These are phyloP conservation scores for Brassica nigra DNA, from an alignment of 345 rosid species.

Conservation along the genomic window DNA sequence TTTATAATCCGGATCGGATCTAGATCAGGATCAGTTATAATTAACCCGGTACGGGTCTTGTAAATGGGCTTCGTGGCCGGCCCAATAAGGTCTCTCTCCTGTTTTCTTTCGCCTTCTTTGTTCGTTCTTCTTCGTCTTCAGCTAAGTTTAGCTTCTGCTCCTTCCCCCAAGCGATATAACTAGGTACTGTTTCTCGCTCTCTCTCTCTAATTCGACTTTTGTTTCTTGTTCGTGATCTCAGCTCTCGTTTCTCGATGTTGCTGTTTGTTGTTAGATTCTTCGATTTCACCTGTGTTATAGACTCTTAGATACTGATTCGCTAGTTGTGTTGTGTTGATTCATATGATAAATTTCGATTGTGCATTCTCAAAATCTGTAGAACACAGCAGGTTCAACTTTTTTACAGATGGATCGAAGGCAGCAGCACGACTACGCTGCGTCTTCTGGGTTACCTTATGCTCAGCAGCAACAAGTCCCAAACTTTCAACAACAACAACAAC, in stretches of 20 bases:
- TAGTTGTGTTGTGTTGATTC: slow-evolving; percentile 7
- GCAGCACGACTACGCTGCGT: slow-evolving; percentile 52
- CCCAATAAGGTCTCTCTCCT: neutral
- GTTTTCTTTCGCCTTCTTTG: neutral
- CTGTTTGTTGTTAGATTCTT: slow-evolving; percentile 11
- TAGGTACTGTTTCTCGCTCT: slow-evolving; percentile 6
- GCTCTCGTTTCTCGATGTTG: neutral
- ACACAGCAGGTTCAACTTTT: neutral
- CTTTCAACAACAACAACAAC: slow-evolving; percentile 77
- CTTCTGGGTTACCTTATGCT: slow-evolving; percentile 77
- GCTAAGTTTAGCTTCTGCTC: slow-evolving; percentile 24
- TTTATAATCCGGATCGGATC: slow-evolving; percentile 24
- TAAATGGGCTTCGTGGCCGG: neutral
- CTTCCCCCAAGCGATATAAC: neutral
- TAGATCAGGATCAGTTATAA: neutral
- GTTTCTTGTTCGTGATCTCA: slow-evolving; percentile 24
- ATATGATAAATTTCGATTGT: neutral
- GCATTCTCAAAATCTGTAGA: slow-evolving; percentile 9
- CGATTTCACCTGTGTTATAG: neutral
- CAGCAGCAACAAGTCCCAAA: slow-evolving; percentile 74
- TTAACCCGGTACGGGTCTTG: neutral
- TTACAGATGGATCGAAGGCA: slow-evolving; percentile 51
- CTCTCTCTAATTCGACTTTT: neutral
- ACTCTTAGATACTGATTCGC: slow-evolving; percentile 14
- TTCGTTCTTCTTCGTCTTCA: slow-evolving; percentile 18